These are phyloP conservation scores for Saccharomyces hybrid DNA, from an alignment of 1,139 yeast genomes.

Conservation along the genomic window DNA sequence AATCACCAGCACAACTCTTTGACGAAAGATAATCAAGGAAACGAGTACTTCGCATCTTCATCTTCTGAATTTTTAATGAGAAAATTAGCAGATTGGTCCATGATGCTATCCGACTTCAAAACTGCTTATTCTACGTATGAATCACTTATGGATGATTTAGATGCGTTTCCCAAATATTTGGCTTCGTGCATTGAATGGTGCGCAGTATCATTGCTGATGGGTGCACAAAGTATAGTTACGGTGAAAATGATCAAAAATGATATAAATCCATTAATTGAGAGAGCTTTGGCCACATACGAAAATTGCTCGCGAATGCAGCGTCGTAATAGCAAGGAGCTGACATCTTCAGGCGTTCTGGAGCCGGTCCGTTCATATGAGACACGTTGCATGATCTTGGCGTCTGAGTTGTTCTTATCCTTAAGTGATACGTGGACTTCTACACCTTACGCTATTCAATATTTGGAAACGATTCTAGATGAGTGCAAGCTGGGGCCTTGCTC, in stretches of 20 bases:
- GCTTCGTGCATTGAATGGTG: slow-evolving; percentile 89
- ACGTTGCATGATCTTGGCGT: slow-evolving; percentile 33
- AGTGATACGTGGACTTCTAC: slow-evolving; percentile 37
- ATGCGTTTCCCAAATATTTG: slow-evolving; percentile 42
- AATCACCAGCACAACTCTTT: slow-evolving; percentile 43
- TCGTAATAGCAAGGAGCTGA: slow-evolving; percentile 10
- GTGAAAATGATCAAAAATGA: slow-evolving; percentile 55
- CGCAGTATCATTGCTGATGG: slow-evolving; percentile 62
- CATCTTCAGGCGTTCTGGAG: neutral
- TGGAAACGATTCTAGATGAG: slow-evolving; percentile 35
- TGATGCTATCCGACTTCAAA: slow-evolving; percentile 81
- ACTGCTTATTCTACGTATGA: slow-evolving; percentile 84
- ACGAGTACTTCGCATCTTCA: slow-evolving; percentile 28
- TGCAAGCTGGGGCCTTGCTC: slow-evolving; percentile 28
- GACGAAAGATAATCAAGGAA: slow-evolving; percentile 18
- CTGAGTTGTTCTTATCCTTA: slow-evolving; percentile 35
- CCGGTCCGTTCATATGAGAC: slow-evolving; percentile 34
- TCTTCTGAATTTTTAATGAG: slow-evolving; percentile 72
- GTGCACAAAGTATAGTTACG: slow-evolving; percentile 57
- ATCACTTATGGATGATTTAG: slow-evolving; percentile 67
- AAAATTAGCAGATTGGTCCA: slow-evolving; percentile 85
- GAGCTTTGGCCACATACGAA: slow-evolving; percentile 36
- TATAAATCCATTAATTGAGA: slow-evolving; percentile 47
- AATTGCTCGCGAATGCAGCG: slow-evolving; percentile 13
- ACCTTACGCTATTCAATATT: slow-evolving; percentile 35